These are phyloP conservation scores for Hyphopichia khmerensis DNA, from an alignment of 1,139 yeast genomes.

Conservation along the genomic window DNA sequence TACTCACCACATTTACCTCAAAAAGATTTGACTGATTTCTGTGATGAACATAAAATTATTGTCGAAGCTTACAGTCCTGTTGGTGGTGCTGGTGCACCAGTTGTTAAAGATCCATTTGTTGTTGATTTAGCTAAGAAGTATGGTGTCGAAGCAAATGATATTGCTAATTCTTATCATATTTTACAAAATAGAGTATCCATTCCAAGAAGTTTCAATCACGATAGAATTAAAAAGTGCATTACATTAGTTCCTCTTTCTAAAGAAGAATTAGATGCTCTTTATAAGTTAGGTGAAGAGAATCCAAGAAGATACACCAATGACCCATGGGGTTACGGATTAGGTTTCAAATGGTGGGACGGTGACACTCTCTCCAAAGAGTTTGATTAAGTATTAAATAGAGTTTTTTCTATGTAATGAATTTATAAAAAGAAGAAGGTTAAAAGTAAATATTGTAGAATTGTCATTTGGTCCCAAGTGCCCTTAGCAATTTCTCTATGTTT, in stretches of 20 bases:
- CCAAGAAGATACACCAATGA: constrained; percentile 39
- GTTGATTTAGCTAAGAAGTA: constrained; percentile 31
- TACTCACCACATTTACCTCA: constrained; percentile 42
- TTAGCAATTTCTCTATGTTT: no score
- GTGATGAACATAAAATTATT: constrained; percentile 21
- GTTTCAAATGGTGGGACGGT: constrained; percentile 39
- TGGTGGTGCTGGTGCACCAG: constrained; percentile 37
- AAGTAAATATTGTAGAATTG: no score
- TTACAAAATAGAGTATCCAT: constrained; percentile 30
- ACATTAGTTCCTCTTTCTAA: constrained; percentile 38
- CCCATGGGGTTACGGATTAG: constrained; percentile 39
- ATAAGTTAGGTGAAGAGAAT: constrained; percentile 40
- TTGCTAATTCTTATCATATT: constrained; percentile 39
- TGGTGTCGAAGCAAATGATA: constrained; percentile 30
- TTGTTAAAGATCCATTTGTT: constrained; percentile 32
- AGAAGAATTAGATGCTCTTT: constrained; percentile 43
- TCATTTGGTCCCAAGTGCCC: no score
- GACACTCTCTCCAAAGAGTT: constrained; percentile 20
- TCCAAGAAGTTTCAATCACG: constrained; percentile 39
- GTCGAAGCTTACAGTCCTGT: constrained; percentile 37
- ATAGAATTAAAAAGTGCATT: constrained; percentile 30
- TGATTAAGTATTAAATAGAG: constrained; percentile 11
- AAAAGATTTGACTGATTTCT: constrained; percentile 30
- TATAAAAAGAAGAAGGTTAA: no score
- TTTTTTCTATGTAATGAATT: no score